Evolutionary conservation across 441 rosid species (phyloP).

Genomic region (Flueggea neowawraea): DNA sequence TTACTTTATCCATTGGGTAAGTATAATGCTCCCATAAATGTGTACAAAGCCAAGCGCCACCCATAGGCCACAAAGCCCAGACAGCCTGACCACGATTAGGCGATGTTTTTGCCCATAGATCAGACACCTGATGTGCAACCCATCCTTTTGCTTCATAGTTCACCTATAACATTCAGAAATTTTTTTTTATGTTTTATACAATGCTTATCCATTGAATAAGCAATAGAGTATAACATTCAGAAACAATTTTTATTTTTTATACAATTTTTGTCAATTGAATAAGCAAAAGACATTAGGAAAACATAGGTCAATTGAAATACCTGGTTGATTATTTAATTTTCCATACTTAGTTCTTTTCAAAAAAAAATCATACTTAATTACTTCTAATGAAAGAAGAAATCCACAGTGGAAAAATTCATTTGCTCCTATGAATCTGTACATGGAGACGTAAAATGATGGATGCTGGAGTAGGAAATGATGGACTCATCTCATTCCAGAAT

Average conservation of each 20-base stretch:
- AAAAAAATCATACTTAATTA: no score
- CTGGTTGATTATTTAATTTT: no score
- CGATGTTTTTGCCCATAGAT: conserved; percentile 76
- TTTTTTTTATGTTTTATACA: background rate
- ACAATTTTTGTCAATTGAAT: no score
- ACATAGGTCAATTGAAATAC: background rate
- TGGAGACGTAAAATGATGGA: no score
- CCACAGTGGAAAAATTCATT: no score
- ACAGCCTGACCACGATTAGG: conserved; percentile 51
- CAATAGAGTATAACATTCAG: conserved; percentile 18
- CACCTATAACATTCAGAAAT: conserved; percentile 35
- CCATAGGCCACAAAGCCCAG: conserved; percentile 81
- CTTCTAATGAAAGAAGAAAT: no score
- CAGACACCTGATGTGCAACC: conserved; percentile 63
- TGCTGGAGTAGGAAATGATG: no score
- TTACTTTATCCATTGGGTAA: conserved; percentile 57
- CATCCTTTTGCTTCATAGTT: conserved; percentile 63
- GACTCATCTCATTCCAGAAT: no score
- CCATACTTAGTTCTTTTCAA: no score
- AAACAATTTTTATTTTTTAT: background rate
- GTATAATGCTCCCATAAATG: conserved; percentile 75
- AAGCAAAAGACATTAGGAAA: no score
- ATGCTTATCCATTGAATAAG: no score
- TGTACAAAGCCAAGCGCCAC: conserved; percentile 80
- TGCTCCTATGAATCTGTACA: no score